These are phyloP conservation scores for Knufia petricola DNA, from an alignment of 2,329 filamentous ascomycete genomes.

Conservation along the genomic window DNA sequence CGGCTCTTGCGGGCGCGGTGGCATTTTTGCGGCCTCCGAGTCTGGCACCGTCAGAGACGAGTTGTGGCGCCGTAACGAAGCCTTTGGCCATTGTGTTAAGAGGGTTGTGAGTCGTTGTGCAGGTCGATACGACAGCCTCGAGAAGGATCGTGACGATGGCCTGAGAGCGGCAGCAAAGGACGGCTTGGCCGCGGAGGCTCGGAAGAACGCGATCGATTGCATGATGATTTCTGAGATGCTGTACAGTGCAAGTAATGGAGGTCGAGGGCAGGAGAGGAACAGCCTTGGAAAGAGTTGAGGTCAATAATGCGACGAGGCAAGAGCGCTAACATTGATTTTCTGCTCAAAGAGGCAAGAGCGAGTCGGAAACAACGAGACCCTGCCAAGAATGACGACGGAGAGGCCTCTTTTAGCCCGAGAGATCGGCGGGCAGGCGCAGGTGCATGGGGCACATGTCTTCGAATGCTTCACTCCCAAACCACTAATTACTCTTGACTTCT, in stretches of 20 bases:
- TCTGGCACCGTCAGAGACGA: slow-evolving; percentile 17
- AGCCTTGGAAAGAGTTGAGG: too few relatives aligned
- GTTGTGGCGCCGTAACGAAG: slow-evolving; percentile 9
- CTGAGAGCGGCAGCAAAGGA: neutral
- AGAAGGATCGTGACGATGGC: slow-evolving; percentile 18
- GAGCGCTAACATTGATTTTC: too few relatives aligned
- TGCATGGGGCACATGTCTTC: too few relatives aligned
- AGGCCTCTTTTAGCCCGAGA: too few relatives aligned
- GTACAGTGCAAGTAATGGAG: neutral
- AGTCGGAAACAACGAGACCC: neutral
- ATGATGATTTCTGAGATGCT: neutral
- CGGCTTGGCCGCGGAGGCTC: neutral
- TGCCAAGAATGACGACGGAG: neutral
- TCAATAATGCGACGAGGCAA: too few relatives aligned
- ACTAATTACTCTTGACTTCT: too few relatives aligned
- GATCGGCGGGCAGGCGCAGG: slow-evolving; percentile 46
- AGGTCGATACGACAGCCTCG: neutral
- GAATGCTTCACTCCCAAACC: neutral
- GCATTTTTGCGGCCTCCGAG: slow-evolving; percentile 4
- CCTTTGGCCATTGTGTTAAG: neutral
- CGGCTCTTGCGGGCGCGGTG: slow-evolving; percentile 19
- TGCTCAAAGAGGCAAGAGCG: neutral
- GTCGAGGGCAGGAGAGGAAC: neutral
- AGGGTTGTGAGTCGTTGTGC: neutral
- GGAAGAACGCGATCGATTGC: neutral